Conservation (phyloP, 768 basidiomycete genomes). For the Termitomyces sp. region DNA sequence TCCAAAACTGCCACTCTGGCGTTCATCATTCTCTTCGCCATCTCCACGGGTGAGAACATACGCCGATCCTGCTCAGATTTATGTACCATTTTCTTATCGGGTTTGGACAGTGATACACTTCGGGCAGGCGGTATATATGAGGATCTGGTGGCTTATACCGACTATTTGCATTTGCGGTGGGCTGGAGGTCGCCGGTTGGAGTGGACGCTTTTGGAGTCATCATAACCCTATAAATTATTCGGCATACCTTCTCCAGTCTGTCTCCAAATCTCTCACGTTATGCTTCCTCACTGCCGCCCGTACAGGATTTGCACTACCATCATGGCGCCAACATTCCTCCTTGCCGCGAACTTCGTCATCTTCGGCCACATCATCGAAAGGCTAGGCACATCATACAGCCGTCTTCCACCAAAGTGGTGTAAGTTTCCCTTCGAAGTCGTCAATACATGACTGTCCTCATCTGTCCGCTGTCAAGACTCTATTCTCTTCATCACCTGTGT, state of each 20-base stretch:
- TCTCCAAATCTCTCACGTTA: neutral
- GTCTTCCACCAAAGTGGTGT: constrained; percentile 38
- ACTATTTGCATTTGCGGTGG: constrained; percentile 43
- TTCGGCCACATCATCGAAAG: constrained; percentile 38
- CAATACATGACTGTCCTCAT: neutral
- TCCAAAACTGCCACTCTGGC: constrained; percentile 30
- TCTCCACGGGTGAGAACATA: constrained; percentile 29
- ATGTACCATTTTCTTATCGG: neutral
- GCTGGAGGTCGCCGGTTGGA: constrained; percentile 52
- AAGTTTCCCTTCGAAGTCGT: constrained; percentile 7
- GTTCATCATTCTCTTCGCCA: constrained; percentile 33
- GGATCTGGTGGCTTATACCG: constrained; percentile 48
- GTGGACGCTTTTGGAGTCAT: constrained; percentile 47
- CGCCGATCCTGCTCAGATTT: neutral
- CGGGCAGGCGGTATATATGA: constrained; percentile 35
- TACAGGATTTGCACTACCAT: constrained; percentile 39
- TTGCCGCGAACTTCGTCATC: constrained; percentile 54
- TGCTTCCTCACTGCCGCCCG: neutral
- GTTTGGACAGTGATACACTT: constrained; percentile 36
- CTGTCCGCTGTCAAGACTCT: constrained; percentile 23
- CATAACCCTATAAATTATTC: constrained; percentile 14
- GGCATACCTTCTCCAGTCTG: constrained; percentile 37
- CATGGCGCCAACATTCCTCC: constrained; percentile 49
- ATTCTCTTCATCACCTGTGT: constrained; percentile 34
- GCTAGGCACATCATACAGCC: constrained; percentile 45